Base-by-base conservation (phyloP, 1,284 basidiomycete species). In the Athelia psychrophila region DNA sequence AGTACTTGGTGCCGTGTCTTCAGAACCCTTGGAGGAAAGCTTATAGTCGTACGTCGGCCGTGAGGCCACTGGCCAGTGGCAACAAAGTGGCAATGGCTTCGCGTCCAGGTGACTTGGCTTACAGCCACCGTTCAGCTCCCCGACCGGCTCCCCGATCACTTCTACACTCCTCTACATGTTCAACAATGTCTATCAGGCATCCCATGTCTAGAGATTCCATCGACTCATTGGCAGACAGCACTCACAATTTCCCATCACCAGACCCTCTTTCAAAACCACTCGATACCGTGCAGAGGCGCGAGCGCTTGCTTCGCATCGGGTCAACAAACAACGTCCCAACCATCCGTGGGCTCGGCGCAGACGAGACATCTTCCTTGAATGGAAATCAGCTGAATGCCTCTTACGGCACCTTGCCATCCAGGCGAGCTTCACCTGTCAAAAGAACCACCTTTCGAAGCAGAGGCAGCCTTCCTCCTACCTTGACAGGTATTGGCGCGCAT, bases 271-370 rank as follows among this genome's bases (percentile, higher is more conserved):
- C 38, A 18, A 16, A 16, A 22, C 38, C 38, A 8, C 5, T 16
- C 20, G n/a, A 42, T 42, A 79, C 76, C 2, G 70, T 70, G 20
- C 79, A 77, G 77, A 73, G 82, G 47, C 75, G 81, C 12, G 68
- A 80, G 59, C 71, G 80, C 32, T 68, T 84, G 16, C 67, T 80
- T 16, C 70, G 73, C 32, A 77, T 83, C 18, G 80, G 79, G 35
- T 74, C 66, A 48, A 64, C 22, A 51, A 48, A 48, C 47, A 64
- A 54, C 33, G 53, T 55, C 4, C 54, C 46, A 58, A 58, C 44
- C 20, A 48, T 30, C 63, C 8, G 52, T 48, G 19, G 40, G 33
- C 20, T 48, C 13, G 51, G 53, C 49, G 18, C 47, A 5, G 50
- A 24, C 20, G 40, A 54, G 53, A 62, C 67, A 52, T 56, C 60